Evolutionary conservation across 1,139 yeast species (phyloP).

Genomic region (Pichia sp.): DNA sequence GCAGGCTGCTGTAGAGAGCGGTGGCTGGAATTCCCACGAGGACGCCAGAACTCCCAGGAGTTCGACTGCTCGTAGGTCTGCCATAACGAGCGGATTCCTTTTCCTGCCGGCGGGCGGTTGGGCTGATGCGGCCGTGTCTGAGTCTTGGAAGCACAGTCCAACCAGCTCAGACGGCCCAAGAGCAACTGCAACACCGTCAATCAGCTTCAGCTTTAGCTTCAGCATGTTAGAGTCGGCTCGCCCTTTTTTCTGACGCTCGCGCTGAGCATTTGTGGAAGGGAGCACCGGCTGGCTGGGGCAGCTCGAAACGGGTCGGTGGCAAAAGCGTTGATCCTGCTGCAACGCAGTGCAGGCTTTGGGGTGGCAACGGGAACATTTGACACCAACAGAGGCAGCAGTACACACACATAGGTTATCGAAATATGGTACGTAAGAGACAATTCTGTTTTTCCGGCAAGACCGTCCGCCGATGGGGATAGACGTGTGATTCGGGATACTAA

Average conservation of each 20-base stretch:
- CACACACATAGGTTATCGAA: neutral
- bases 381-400: neutral
- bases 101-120: conserved; percentile 9
- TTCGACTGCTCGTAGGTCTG: no score
- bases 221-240: neutral
- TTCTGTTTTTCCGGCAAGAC: no score
- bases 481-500: neutral
- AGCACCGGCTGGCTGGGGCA: neutral
- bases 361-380: neutral
- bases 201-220: neutral
- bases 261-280: conserved; percentile 3
- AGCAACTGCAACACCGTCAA: no score
- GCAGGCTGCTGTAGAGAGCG: conserved; percentile 71
- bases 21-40: conserved; percentile 75
- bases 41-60: conserved; percentile 44
- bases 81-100: conserved; percentile 46
- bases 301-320: conserved; percentile 3
- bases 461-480: neutral
- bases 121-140: neutral
- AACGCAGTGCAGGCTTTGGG: no score
- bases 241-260: conserved; percentile 1
- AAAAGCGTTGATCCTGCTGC: neutral
- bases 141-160: neutral
- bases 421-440: neutral
- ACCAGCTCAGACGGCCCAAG: no score